Base-by-base conservation (phyloP, 208 protist species). In the Acanthamoeba castellanii region DNA sequence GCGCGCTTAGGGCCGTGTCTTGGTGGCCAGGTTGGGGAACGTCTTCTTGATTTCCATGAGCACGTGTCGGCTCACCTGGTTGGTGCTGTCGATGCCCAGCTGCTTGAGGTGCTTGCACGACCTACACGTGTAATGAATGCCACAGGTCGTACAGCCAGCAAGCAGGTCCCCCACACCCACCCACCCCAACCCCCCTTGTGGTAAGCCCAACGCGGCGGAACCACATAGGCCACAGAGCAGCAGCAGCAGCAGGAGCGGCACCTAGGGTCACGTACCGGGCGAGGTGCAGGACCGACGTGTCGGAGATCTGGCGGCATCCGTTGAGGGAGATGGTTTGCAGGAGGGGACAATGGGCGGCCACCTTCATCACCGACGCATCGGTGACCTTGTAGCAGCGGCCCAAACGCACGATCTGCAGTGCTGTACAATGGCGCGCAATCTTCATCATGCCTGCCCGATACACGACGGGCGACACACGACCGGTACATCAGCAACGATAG, bases 41-140 rank as follows among this genome's bases (percentile, higher is more conserved):
- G 68, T 74, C 32, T 74, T 74, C 68, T 74, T 74, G 32, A 74
- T n/a, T 27, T 74, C 68, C 68, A 74, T 74, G 18, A 74, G 32
- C 68, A 11, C n/a, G 18, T 74, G 68, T 27, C n/a, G 68, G n/a
- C 68, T 74, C 30, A 74, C 68, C n/a, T 74, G 68, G n/a, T 74
- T 74, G 18, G 68, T 42, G 32, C 32, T 74, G 68, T 74, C 68
- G 9, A 74, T 30, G 30, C 68, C 68, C 68, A 74, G 25, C 30
- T 74, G 68, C 32, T 74, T 74, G 68, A 74, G 68, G 11, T 74
- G 68, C 68, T 74, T 74, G 68, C 68, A 74, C n/a, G 68, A 16
- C n/a, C 68, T 74, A 20, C 20, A 64, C n/a, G n/a, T 64, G 68
- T 37, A 27, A 30, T 14, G 18, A 37, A 74, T 27, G 27, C 7